Evolutionary conservation across 768 basidiomycete genomes (phyloP).

Genomic region (Boletus pseudopeckii): DNA sequence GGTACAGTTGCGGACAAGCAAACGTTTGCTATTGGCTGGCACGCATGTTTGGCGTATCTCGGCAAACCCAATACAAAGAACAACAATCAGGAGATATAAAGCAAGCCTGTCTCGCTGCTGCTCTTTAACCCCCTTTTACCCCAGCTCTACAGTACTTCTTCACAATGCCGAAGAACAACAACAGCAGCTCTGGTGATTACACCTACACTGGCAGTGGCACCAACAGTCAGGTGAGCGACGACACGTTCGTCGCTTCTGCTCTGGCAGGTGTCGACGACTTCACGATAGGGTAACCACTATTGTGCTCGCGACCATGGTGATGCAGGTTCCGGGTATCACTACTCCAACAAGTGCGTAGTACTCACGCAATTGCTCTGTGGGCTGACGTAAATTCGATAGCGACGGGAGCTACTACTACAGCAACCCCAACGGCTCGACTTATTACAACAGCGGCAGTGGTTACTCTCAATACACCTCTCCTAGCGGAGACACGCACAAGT

Average conservation of each 20-base stretch:
- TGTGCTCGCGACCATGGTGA: slow-evolving; percentile 48
- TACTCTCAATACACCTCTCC: slow-evolving; percentile 50
- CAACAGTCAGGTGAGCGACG: slow-evolving; percentile 44
- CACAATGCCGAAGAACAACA: slow-evolving; percentile 16
- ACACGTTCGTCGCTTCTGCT: not conserved
- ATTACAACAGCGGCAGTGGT: slow-evolving; percentile 52
- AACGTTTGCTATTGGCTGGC: too few relatives aligned
- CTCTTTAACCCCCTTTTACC: not conserved
- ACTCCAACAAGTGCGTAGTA: slow-evolving; percentile 50
- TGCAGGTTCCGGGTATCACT: slow-evolving; percentile 51
- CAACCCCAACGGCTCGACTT: slow-evolving; percentile 59
- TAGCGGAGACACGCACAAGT: slow-evolving; percentile 31
- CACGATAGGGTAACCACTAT: slow-evolving; percentile 57
- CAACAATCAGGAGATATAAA: slow-evolving; percentile 13
- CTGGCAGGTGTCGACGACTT: not conserved
- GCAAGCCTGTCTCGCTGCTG: rapidly evolving
- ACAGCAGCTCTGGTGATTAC: slow-evolving; percentile 30
- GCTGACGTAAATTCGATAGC: slow-evolving; percentile 21
- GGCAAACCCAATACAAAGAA: slow-evolving; percentile 9
- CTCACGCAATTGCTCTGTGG: not conserved
- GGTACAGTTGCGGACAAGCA: too few relatives aligned
- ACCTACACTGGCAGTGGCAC: slow-evolving; percentile 47
- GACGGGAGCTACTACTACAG: slow-evolving; percentile 62
- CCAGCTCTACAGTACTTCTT: not conserved
- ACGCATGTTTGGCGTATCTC: not conserved